Base-by-base conservation (phyloP, 257 asterid genomes). In the Capsicum baccatum region DNA sequence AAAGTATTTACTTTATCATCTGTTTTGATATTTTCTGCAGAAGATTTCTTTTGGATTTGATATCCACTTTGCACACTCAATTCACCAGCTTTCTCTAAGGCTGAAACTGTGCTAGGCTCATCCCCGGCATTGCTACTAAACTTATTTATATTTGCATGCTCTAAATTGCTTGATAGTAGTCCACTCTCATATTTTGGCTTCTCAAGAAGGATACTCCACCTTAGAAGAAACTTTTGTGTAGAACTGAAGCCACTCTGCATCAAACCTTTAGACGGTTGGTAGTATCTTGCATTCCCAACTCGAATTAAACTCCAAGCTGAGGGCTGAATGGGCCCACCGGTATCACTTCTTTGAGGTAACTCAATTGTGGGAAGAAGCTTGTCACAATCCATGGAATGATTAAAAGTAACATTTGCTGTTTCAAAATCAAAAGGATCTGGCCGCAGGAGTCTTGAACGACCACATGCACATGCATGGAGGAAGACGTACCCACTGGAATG, bases 401-500 rank as follows among this genome's bases (percentile, higher is more conserved):
- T 90, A 74, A 84, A 88, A 3, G 87, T 84, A 87, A 85, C 87
- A 87, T 96, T 96, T 54, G 99, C 98, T 50, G 95, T 82, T 86
- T 93, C 96, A 85, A 88, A 93, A 91, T 97, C 97, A 86, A 95
- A 97, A 59, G 99, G 99, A 86, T 97, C 99, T 21, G 95, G 89
- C 71, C 92, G 89, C 60, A 92, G 88, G 84, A 87, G 92, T 87
- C 98, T 93, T n/a, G 98, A 91, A 79, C 99, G 99, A 50, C 99
- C 98, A 89, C 99, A 97, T 19, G 95, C 97, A 92, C 99, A 97
- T n/a, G 98, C 98, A 88, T 97, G 98, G 87, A 97, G 98, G 90
- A 95, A 97, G 37, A 92, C 94, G 82, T 85, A 93, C 85, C 98
- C 98, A 87, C 99, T 95, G 58, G 97, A 94, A 93, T 97, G 99